Percentiles rank a stretch among this genome's conserved stretches.
Evolutionary conservation across 257 asterid species (phyloP).

Genomic region (Mentha longifolia): DNA sequence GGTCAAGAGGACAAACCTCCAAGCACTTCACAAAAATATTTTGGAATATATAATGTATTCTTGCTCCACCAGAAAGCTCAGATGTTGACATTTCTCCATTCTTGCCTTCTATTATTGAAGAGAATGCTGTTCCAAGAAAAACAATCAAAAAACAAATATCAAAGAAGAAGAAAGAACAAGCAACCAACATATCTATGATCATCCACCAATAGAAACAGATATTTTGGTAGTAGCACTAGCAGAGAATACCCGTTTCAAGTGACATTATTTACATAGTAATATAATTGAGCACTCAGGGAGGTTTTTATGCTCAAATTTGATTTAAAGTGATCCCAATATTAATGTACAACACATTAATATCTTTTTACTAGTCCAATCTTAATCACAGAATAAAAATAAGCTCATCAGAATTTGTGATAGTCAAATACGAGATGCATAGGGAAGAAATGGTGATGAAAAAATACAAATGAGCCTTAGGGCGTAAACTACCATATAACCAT

Average conservation of each 20-base stretch:
- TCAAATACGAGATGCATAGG: slow-evolving; percentile 16
- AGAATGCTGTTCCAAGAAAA: slow-evolving; percentile 66
- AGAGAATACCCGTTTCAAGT: slow-evolving; percentile 11
- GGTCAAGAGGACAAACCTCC: slow-evolving; percentile 68
- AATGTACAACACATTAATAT: background rate
- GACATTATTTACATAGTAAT: slow-evolving; percentile 2
- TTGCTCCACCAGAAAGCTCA: slow-evolving; percentile 97
- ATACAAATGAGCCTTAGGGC: slow-evolving; percentile 22
- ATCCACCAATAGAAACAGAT: slow-evolving; percentile 21
- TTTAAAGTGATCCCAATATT: slow-evolving; percentile 4
- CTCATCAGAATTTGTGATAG: background rate
- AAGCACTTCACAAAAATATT: slow-evolving; percentile 81
- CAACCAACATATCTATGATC: slow-evolving; percentile 5
- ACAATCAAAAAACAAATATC: background rate
- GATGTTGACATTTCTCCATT: slow-evolving; percentile 90
- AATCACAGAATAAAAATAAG: background rate
- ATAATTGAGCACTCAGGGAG: background rate
- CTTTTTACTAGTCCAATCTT: background rate
- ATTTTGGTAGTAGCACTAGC: slow-evolving; percentile 4
- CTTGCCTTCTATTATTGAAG: slow-evolving; percentile 92
- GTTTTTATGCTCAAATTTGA: background rate
- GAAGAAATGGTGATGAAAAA: slow-evolving; percentile 3
- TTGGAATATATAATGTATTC: slow-evolving; percentile 96
- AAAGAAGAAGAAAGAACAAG: background rate
- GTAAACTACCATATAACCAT: slow-evolving; percentile 11